Base-by-base conservation (phyloP, 805 yeast genomes). In the Candida saitoana region DNA sequence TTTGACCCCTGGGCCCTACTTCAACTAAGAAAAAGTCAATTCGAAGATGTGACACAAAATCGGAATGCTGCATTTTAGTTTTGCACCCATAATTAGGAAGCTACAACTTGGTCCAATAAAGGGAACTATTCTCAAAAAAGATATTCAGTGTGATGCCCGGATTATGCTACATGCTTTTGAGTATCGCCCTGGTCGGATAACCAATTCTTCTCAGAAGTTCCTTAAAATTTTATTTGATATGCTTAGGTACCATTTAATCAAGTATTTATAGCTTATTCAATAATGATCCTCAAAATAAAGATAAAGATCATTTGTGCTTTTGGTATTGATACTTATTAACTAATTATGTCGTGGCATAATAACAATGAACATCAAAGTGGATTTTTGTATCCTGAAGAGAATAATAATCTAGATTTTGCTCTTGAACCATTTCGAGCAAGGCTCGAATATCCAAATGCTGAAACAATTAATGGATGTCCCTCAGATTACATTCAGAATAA, bases 11-110 rank as follows among this genome's bases (percentile, higher is more conserved):
- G 11, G 11, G 27, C 27, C 27, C 11, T 22, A 22, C 27, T 22
- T 7, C 27, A 11, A 6, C 11, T 22, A 6, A 7, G 9, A 7
- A 6, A 22, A 11, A 11, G 27, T 7, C 27, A 22, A 22, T 11
- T 11, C 27, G 11, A 11, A 22, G 6, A 22, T 11, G 6, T 34
- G 39, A 18, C 16, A 22, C 30, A 20, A 17, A 17, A 14, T 18
- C 9, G 2, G 12, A 36, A 14, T 22, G 25, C 9, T 22, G 25
- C 25, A 14, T 9, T 11, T 5, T 14, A 29, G n/a, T 29, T 29
- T 29, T 29, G 32, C 32, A 29, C 16, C 32, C 32, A 29, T 9
- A 6, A 6, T 29, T 29, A 29, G 32, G 32, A 29, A 29, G 32
- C 16, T 29, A 29, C 11, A 12, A 14, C 5, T 5, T 6, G 32